Evolutionary conservation across 2,329 filamentous ascomycete genomes (phyloP).

Genomic region (Balansia obtecta): DNA sequence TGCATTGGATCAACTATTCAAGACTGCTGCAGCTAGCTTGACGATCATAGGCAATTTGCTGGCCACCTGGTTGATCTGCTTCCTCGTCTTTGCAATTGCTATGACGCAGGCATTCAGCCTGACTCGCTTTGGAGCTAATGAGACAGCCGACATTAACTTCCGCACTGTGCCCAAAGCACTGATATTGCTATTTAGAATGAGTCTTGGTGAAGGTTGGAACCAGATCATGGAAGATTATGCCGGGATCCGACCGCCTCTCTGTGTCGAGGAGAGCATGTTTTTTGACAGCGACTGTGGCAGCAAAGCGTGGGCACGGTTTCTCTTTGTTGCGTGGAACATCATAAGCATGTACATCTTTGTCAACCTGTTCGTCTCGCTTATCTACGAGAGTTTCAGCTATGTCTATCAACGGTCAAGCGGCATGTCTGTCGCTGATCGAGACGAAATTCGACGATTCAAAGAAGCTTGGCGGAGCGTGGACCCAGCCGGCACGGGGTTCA

Average conservation of each 20-base stretch:
- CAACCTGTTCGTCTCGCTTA: constrained; percentile 93
- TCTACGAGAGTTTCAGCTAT: constrained; percentile 98
- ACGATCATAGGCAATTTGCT: constrained; percentile 82
- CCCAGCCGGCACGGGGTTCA: constrained; percentile 81
- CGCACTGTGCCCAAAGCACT: constrained; percentile 87
- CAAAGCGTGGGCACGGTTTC: constrained; percentile 68
- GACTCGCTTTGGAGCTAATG: constrained; percentile 68
- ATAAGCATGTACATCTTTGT: constrained; percentile 99
- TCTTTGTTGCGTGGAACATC: constrained; percentile 97
- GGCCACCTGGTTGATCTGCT: constrained; percentile 94
- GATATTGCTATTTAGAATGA: constrained; percentile 86
- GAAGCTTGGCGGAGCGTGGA: constrained; percentile 96
- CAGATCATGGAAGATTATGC: constrained; percentile 93
- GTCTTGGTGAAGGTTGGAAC: constrained; percentile 94
- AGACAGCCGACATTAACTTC: constrained; percentile 76
- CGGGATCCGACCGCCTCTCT: constrained; percentile 64
- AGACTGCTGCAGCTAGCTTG: constrained; percentile 90
- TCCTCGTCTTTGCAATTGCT: constrained; percentile 91
- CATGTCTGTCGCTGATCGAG: constrained; percentile 78
- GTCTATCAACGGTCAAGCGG: constrained; percentile 95
- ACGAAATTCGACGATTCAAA: constrained; percentile 94
- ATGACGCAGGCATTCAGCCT: constrained; percentile 92
- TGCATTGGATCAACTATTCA: constrained; percentile 94
- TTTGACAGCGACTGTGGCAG: constrained; percentile 90
- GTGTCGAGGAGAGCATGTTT: constrained; percentile 59